phyloP scores from a whole-genome alignment of 306 rosid genomes.

The Abrus pulchellus region DNA sequence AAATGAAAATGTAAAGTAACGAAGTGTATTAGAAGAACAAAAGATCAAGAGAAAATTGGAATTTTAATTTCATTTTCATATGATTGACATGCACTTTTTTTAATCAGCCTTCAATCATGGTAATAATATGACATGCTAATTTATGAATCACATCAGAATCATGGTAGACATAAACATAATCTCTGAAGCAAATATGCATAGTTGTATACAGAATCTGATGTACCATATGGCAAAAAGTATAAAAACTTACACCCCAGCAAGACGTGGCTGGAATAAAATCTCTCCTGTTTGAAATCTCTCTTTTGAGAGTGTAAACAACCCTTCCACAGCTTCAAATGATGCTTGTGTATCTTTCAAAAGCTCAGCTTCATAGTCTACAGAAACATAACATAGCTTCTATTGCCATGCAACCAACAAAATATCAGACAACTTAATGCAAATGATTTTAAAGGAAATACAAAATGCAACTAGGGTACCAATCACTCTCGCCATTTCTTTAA shows the following conservation, averaged over 20 bases:
- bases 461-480: not conserved
- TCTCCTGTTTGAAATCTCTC: conserved; percentile 91
- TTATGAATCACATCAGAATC: not conserved
- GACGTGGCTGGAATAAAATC: conserved; percentile 76
- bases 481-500: not conserved
- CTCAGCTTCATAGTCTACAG: conserved; percentile 82
- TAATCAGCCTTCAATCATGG: not conserved
- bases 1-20: not conserved
- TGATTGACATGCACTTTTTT: not conserved
- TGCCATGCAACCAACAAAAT: conserved; percentile 38
- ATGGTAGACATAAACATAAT: not conserved
- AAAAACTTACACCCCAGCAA: conserved; percentile 80
- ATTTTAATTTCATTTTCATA: not conserved
- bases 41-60: not conserved
- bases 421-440: conserved; percentile 45
- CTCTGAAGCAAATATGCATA: not conserved
- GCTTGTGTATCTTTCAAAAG: conserved; percentile 70
- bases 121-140: not conserved
- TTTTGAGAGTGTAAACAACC: conserved; percentile 73
- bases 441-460: conserved; percentile 20
- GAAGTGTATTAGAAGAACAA: not conserved
- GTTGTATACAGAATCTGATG: not conserved
- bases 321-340: conserved; percentile 70
- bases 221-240: conserved; percentile 11
- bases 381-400: conserved; percentile 84